phyloP scores from a whole-genome alignment of 352 stramenopile species.

The Aphanomyces astaci region DNA sequence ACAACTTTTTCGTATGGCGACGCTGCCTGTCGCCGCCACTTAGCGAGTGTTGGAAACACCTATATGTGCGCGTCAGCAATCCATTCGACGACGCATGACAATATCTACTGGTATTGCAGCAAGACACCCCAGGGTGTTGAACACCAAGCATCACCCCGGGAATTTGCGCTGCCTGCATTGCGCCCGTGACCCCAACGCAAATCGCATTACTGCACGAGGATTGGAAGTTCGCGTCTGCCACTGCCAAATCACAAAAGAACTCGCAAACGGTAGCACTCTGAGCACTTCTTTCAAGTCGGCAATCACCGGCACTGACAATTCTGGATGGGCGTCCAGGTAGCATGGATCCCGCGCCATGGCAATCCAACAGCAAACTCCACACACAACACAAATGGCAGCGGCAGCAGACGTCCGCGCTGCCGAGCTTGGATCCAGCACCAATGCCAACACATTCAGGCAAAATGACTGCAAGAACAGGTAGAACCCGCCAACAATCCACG shows the following conservation, averaged over 20 bases:
- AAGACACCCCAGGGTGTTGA: slow-evolving; percentile 78
- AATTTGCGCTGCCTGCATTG: slow-evolving; percentile 44
- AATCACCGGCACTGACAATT: slow-evolving; percentile 37
- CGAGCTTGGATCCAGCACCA: slow-evolving; percentile 46
- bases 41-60: too few species aligned
- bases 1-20: slow-evolving; percentile 77
- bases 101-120: slow-evolving; percentile 63
- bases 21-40: slow-evolving; percentile 45
- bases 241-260: slow-evolving; percentile 85
- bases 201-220: slow-evolving; percentile 75
- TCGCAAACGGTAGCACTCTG: slow-evolving; percentile 73
- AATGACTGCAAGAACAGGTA: slow-evolving; percentile 46
- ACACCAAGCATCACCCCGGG: slow-evolving; percentile 72
- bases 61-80: too few species aligned
- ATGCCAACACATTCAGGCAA: slow-evolving; percentile 62
- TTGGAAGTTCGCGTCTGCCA: slow-evolving; percentile 83
- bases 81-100: slow-evolving; percentile 63
- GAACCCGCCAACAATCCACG: too few species aligned
- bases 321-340: slow-evolving; percentile 74
- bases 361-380: slow-evolving; percentile 80
- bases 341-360: slow-evolving; percentile 73
- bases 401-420: slow-evolving; percentile 51
- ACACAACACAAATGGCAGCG: slow-evolving; percentile 41
- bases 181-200: slow-evolving; percentile 36
- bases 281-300: slow-evolving; percentile 78